These are phyloP conservation scores for Hygrophila difformis DNA, from an alignment of 257 asterid species.

Conservation along the genomic window DNA sequence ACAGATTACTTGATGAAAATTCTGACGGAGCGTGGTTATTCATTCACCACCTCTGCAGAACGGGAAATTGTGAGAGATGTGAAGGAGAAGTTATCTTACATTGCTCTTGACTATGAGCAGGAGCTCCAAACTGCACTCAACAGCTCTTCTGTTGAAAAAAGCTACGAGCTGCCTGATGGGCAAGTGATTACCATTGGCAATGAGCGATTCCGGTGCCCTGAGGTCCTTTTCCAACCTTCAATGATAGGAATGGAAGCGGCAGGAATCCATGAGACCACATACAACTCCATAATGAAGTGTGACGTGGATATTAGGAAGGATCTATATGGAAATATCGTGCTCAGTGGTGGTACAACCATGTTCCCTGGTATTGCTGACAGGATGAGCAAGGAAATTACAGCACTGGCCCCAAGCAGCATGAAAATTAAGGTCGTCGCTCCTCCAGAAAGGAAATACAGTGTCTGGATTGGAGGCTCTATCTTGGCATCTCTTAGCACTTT, in stretches of 20 bases:
- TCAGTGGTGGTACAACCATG: slow-evolving; percentile 43
- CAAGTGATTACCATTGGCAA: slow-evolving; percentile 41
- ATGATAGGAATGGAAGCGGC: slow-evolving; percentile 43
- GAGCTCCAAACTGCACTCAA: slow-evolving; percentile 47
- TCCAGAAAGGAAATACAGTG: slow-evolving; percentile 45
- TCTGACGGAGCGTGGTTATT: slow-evolving; percentile 48
- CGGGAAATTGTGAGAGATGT: slow-evolving; percentile 43
- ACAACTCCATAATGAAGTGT: slow-evolving; percentile 45
- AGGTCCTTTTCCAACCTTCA: slow-evolving; percentile 44
- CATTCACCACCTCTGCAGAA: slow-evolving; percentile 53
- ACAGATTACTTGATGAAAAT: slow-evolving; percentile 43
- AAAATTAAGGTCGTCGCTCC: slow-evolving; percentile 43
- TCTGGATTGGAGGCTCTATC: slow-evolving; percentile 42
- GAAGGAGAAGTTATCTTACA: slow-evolving; percentile 42
- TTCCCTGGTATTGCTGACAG: slow-evolving; percentile 37
- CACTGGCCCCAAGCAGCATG: slow-evolving; percentile 40
- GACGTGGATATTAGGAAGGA: slow-evolving; percentile 41
- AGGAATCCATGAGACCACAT: slow-evolving; percentile 39
- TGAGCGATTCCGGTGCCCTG: slow-evolving; percentile 41
- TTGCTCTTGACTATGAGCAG: slow-evolving; percentile 47
- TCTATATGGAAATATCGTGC: slow-evolving; percentile 33
- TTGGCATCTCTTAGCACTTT: slow-evolving; percentile 45
- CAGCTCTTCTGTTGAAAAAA: slow-evolving; percentile 40
- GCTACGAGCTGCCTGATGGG: slow-evolving; percentile 44
- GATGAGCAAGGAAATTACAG: slow-evolving; percentile 42